A percentile compares a stretch with the other conserved stretches of the same genome.
Evolutionary conservation across 2,329 filamentous ascomycete species (phyloP).

Genomic region (Dactylellina cionopaga): DNA sequence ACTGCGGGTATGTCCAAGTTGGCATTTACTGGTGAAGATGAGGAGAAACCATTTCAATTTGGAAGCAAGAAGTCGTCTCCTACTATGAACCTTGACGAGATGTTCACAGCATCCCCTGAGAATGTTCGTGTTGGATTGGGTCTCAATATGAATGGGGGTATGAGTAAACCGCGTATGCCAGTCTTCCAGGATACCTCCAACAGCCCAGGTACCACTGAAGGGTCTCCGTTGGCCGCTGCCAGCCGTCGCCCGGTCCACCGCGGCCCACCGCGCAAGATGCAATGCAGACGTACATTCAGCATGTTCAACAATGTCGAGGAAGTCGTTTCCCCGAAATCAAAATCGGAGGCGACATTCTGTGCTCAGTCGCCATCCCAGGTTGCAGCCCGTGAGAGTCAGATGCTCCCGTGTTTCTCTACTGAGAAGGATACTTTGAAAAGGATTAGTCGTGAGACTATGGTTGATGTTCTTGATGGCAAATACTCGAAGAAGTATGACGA

Average conservation of each 20-base stretch:
- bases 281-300: conserved; percentile 80
- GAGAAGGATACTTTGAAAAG: conserved; percentile 89
- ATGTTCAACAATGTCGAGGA: conserved; percentile 97
- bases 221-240: conserved; percentile 77
- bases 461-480: conserved; percentile 87
- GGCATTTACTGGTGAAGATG: conserved; percentile 70
- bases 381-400: conserved; percentile 69
- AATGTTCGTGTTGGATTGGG: conserved; percentile 49
- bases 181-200: conserved; percentile 50
- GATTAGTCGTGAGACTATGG: conserved; percentile 81
- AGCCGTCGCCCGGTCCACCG: conserved; percentile 78
- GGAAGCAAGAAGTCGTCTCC: conserved; percentile 62
- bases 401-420: conserved; percentile 83
- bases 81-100: conserved; percentile 55
- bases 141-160: conserved; percentile 18
- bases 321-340: conserved; percentile 80
- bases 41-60: conserved; percentile 80
- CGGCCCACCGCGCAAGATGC: conserved; percentile 79
- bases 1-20: conserved; percentile 62
- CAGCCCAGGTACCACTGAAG: conserved; percentile 66
- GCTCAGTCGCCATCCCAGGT: conserved; percentile 53
- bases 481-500: conserved; percentile 80
- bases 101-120: conserved; percentile 55
- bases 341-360: conserved; percentile 63
- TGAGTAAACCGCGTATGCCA: conserved; percentile 42